Evolutionary conservation across 768 basidiomycete species (phyloP).

Genomic region (Pseudohyphozyma bogoriensis): DNA sequence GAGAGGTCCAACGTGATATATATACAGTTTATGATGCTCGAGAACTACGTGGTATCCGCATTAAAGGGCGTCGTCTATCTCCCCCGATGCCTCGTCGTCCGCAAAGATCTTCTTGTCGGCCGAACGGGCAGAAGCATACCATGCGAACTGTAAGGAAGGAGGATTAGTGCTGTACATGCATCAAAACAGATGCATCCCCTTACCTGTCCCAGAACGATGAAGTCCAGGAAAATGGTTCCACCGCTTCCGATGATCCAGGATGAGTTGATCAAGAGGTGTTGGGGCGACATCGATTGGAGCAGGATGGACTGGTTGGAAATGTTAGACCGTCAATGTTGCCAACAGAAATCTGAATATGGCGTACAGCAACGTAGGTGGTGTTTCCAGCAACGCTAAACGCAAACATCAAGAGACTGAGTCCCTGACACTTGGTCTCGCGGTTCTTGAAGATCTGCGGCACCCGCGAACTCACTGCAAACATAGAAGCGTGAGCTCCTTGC

Average conservation of each 20-base stretch:
- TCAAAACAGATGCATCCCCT: not conserved
- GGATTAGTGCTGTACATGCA: no score
- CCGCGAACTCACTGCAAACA: conserved; percentile 54
- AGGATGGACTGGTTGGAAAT: conserved; percentile 56
- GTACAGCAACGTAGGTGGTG: conserved; percentile 34
- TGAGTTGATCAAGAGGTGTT: conserved; percentile 72
- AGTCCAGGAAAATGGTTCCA: conserved; percentile 31
- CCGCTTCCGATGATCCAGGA: conserved; percentile 78
- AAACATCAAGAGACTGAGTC: conserved; percentile 86
- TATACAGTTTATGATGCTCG: no score
- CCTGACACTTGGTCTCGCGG: conserved; percentile 73
- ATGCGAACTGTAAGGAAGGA: conserved; percentile 9
- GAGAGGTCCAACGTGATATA: no score
- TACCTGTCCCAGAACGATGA: conserved; percentile 60
- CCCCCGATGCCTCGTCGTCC: conserved; percentile 8
- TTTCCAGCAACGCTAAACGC: conserved; percentile 91
- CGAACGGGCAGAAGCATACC: conserved; percentile 10
- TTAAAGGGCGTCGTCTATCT: no score
- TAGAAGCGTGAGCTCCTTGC: not conserved
- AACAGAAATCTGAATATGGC: not conserved
- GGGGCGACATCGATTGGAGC: conserved; percentile 55
- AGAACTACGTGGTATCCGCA: no score
- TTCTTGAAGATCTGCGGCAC: conserved; percentile 88
- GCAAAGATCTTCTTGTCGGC: conserved; percentile 10
- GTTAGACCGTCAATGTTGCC: not conserved